Base-by-base conservation (phyloP, 768 basidiomycete genomes). In the Hemileccinum rubropunctum region DNA sequence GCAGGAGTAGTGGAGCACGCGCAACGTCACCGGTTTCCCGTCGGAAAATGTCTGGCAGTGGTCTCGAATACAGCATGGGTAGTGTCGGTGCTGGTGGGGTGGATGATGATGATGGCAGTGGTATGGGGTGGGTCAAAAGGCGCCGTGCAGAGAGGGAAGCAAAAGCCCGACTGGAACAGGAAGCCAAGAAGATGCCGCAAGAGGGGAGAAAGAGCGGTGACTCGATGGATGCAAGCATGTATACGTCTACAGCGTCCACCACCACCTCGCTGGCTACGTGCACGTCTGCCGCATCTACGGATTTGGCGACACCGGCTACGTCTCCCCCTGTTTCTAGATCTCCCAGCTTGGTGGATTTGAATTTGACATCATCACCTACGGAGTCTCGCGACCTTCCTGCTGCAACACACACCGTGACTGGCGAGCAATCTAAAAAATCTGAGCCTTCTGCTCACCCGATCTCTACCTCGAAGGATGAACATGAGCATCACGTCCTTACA, bases 81-180 rank as follows among this genome's bases (percentile, higher is more conserved):
- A 42, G 56, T 34, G 62, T 64, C 14, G 46, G 53, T 8, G 45
- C 50, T 26, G 52, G 48, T 30, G 62, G 48, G 6, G 58, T 36
- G 3, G 86, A 87, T 17, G 81, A 79, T 0, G 88, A 92, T 51
- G 92, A 93, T 56, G 91, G 90, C 1, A 87, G 86, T 65, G 92
- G 92, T 10, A 85, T 93, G 82, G 83, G 76, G 0, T 95, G 92
- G 92, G 77, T 94, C 21, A 81, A 76, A 70, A 72, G 67, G 53
- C 65, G 91, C 36, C 71, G 79, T 57, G 83, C 83, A 42, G 83
- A 88, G 68, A 67, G 67, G 48, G 78, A 81, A 58, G 76, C 75
- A 53, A 65, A 63, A 43, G 57, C 57, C 15, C 64, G 53, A 20
- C 45, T 54, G 28, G 63, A 63, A 15, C 56, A 52, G 44, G 58